Percentiles rank a stretch among this genome's conserved stretches.
Evolutionary conservation across 2,329 filamentous ascomycete genomes (phyloP).

Genomic region (Colletotrichum lupini): DNA sequence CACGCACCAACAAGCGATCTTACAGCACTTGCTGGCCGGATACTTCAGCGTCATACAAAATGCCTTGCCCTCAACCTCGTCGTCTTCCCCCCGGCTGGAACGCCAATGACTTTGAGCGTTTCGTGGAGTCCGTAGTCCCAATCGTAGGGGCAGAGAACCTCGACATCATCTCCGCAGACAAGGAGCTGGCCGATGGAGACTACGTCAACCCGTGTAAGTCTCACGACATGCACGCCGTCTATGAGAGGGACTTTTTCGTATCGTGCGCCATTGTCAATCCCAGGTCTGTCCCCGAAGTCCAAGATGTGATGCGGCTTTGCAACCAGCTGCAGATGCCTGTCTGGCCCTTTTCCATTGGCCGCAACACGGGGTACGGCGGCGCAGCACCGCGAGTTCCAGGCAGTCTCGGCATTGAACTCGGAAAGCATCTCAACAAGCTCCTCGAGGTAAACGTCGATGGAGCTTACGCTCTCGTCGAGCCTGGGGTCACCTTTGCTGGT

Average conservation of each 20-base stretch:
- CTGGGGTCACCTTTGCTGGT: conserved; percentile 52
- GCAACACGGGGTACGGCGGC: conserved; percentile 55
- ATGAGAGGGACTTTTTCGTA: conserved; percentile 54
- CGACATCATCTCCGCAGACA: conserved; percentile 17
- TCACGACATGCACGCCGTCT: conserved; percentile 50
- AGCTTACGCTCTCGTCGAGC: conserved; percentile 52
- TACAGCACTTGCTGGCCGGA: too few species aligned
- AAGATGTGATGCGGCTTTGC: conserved; percentile 50
- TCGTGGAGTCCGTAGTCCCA: conserved; percentile 27
- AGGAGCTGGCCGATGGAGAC: conserved; percentile 21
- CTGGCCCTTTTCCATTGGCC: conserved; percentile 49
- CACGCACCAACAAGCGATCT: too few species aligned
- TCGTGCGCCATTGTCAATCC: conserved; percentile 49
- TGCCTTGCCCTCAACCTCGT: neutral
- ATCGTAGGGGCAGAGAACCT: conserved; percentile 40
- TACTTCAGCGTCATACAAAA: too few species aligned
- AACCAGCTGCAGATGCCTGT: conserved; percentile 48
- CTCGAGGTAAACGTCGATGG: conserved; percentile 50
- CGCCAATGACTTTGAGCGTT: conserved; percentile 35
- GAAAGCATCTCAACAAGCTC: conserved; percentile 51
- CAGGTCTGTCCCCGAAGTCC: conserved; percentile 54
- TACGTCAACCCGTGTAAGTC: conserved; percentile 36
- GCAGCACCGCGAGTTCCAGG: conserved; percentile 54
- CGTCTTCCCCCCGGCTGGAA: conserved; percentile 16
- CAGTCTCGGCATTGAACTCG: conserved; percentile 53